phyloP scores from a whole-genome alignment of 805 yeast genomes.

The Monosporozyma unispora region DNA sequence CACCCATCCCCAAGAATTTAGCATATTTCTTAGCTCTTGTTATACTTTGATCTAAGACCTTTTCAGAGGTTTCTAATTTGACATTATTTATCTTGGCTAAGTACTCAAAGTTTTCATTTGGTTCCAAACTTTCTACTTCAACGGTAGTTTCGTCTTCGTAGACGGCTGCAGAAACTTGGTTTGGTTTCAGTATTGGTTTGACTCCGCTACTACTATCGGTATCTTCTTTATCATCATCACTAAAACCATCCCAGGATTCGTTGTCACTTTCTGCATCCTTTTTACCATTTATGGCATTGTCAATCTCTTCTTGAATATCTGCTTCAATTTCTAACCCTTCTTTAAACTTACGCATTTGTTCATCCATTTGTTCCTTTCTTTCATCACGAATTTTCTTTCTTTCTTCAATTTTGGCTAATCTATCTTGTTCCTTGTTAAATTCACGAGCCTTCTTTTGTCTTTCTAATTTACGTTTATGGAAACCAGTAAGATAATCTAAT shows the following conservation, averaged over 20 bases:
- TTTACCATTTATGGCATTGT: slow-evolving; percentile 10
- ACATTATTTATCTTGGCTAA: slow-evolving; percentile 63
- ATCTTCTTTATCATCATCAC: slow-evolving; percentile 19
- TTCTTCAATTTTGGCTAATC: slow-evolving; percentile 64
- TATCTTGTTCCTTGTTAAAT: slow-evolving; percentile 65
- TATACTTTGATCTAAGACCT: slow-evolving; percentile 65
- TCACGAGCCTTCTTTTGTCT: slow-evolving; percentile 81
- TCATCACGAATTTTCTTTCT: slow-evolving; percentile 57
- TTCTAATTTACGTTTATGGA: slow-evolving; percentile 85
- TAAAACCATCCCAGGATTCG: slow-evolving; percentile 34
- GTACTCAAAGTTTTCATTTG: slow-evolving; percentile 45
- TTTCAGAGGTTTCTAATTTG: slow-evolving; percentile 55
- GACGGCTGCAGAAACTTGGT: slow-evolving; percentile 12
- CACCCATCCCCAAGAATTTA: slow-evolving; percentile 46
- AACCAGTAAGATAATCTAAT: slow-evolving; percentile 82
- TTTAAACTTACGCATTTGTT: slow-evolving; percentile 36
- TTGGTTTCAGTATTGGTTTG: slow-evolving; percentile 29
- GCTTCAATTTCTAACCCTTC: slow-evolving; percentile 19
- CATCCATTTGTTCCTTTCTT: slow-evolving; percentile 54
- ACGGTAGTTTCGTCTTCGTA: slow-evolving; percentile 37
- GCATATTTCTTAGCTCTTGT: slow-evolving; percentile 80
- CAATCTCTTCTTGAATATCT: slow-evolving; percentile 22
- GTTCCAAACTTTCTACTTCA: slow-evolving; percentile 40
- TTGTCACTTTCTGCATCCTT: slow-evolving; percentile 6
- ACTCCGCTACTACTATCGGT: slow-evolving; percentile 12